Conservation (phyloP, 306 rosid genomes). For the Sicyos baderoa region DNA sequence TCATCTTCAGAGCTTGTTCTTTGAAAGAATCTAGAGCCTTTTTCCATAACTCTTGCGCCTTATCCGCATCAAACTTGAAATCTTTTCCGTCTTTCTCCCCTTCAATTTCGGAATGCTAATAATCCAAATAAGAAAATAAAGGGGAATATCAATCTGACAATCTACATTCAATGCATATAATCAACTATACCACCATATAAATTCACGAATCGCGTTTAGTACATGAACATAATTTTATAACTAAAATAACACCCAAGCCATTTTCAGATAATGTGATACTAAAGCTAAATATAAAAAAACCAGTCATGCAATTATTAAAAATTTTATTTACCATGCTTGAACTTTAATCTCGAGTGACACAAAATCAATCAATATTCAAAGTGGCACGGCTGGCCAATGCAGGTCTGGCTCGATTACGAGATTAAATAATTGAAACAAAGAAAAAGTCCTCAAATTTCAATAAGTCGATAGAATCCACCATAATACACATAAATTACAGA, state of each 20-base stretch:
- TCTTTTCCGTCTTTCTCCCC: slow-evolving; percentile 41
- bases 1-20: slow-evolving; percentile 73
- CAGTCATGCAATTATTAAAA: no score
- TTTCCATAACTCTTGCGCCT: slow-evolving; percentile 76
- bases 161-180: slow-evolving; percentile 14
- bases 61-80: slow-evolving; percentile 34
- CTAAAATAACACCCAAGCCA: no score
- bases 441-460: not conserved
- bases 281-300: no score
- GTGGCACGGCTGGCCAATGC: not conserved
- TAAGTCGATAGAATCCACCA: not conserved
- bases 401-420: not conserved
- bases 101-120: slow-evolving; percentile 43
- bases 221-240: not conserved
- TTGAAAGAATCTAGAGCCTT: slow-evolving; percentile 60
- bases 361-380: not conserved
- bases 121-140: not conserved
- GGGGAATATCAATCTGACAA: not conserved
- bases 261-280: no score
- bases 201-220: not conserved
- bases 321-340: not conserved
- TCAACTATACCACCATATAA: not conserved
- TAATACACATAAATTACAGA: not conserved
- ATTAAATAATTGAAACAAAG: not conserved
- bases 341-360: not conserved